Percentiles rank a stretch among this genome's conserved stretches.
phyloP scores from a whole-genome alignment of 2,329 filamentous ascomycete species.

The Penicillium sp. region DNA sequence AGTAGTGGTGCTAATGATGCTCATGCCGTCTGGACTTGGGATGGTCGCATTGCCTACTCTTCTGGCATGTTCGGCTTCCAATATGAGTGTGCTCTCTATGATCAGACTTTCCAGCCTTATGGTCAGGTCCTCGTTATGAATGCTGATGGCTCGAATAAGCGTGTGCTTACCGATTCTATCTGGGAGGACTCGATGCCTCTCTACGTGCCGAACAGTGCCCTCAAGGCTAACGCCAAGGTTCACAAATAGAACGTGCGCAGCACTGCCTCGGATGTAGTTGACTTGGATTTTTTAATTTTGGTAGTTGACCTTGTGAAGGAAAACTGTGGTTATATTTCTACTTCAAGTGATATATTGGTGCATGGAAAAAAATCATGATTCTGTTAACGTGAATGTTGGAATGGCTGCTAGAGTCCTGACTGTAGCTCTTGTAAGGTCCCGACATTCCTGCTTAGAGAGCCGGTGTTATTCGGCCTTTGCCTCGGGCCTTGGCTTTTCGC shows the following conservation, averaged over 20 bases:
- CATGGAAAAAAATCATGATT: neutral
- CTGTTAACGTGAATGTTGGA: neutral
- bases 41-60: too few species aligned
- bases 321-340: neutral
- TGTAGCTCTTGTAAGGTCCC: neutral
- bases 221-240: neutral
- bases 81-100: too few species aligned
- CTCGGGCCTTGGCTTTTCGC: neutral
- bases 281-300: neutral
- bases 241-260: neutral
- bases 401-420: neutral
- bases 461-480: neutral
- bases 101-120: too few species aligned
- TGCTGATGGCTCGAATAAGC: too few species aligned
- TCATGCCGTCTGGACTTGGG: too few species aligned
- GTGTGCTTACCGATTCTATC: constrained; percentile 9
- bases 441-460: too few species aligned
- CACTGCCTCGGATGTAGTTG: neutral
- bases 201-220: constrained; percentile 3
- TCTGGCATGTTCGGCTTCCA: too few species aligned
- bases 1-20: too few species aligned
- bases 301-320: too few species aligned
- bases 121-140: too few species aligned
- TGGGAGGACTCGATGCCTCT: constrained; percentile 37
- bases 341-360: neutral